A percentile compares a stretch with the other conserved stretches of the same genome.
phyloP scores from a whole-genome alignment of 2,329 filamentous ascomycete genomes.

The Thermomyces lanuginosus region DNA sequence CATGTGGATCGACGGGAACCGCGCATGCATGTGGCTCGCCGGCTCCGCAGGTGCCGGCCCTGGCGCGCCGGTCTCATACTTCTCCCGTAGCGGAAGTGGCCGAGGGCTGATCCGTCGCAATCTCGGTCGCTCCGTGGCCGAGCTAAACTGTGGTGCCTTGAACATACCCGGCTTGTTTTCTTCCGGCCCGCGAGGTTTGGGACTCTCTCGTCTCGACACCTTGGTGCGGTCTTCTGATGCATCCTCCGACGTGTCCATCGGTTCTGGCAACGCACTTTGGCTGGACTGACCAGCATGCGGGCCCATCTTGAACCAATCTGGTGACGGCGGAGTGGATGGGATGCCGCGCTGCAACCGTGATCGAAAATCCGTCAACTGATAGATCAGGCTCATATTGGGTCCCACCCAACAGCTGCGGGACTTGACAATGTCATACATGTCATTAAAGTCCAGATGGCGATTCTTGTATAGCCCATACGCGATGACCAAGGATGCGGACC shows the following conservation, averaged over 20 bases:
- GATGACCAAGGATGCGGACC: conserved; percentile 49
- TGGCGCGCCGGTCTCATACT: conserved; percentile 13
- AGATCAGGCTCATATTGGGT: conserved; percentile 53
- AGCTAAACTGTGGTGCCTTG: not conserved
- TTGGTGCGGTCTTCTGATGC: too few species aligned
- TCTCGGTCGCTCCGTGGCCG: too few species aligned
- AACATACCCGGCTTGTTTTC: not conserved
- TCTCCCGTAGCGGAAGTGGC: conserved; percentile 24
- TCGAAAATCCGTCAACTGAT: conserved; percentile 50
- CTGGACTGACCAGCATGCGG: conserved; percentile 10
- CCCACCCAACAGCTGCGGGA: conserved; percentile 50
- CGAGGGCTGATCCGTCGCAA: too few species aligned
- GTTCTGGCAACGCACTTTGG: not conserved
- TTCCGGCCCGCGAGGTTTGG: not conserved
- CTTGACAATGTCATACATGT: conserved; percentile 49
- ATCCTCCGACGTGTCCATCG: conserved; percentile 1
- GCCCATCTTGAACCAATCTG: conserved; percentile 20
- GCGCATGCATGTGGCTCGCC: conserved; percentile 5
- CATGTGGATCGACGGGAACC: conserved; percentile 15
- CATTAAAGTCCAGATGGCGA: conserved; percentile 44
- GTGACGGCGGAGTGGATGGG: conserved; percentile 16
- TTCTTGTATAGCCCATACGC: conserved; percentile 51
- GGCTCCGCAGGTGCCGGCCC: conserved; percentile 5
- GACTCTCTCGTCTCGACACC: too few species aligned
- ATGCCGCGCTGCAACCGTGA: conserved; percentile 20